Conservation (phyloP, 2,329 filamentous ascomycete species). For the Cercospora nicotianae region DNA sequence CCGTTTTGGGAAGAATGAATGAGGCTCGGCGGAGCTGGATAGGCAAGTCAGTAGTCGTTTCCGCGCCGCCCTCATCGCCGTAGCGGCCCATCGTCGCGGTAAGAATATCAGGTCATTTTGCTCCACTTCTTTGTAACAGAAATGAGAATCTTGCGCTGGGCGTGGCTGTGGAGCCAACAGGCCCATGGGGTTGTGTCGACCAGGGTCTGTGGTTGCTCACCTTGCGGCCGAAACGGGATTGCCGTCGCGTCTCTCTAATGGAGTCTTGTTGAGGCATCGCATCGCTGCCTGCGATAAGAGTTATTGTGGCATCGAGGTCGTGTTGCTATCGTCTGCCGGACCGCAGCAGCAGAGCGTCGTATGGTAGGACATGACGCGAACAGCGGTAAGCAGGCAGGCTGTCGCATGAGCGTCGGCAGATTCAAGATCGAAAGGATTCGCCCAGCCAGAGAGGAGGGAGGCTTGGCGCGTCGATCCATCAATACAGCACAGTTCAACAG, state of each 20-base stretch:
- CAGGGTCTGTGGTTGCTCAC: slow-evolving; percentile 12
- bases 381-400: not conserved
- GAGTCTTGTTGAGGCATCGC: slow-evolving; percentile 15
- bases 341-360: not conserved
- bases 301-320: not conserved
- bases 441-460: not conserved
- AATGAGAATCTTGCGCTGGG: not conserved
- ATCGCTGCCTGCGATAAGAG: slow-evolving; percentile 10
- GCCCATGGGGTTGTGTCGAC: slow-evolving; percentile 2
- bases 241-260: slow-evolving; percentile 15
- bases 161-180: not conserved
- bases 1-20: slow-evolving; percentile 81
- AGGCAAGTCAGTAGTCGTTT: slow-evolving; percentile 4
- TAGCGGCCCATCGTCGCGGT: slow-evolving; percentile 2
- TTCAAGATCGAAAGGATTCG: not conserved
- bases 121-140: not conserved
- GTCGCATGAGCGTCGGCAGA: slow-evolving; percentile 5
- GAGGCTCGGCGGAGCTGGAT: slow-evolving; percentile 70
- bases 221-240: slow-evolving; percentile 18
- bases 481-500: not conserved
- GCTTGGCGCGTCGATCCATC: not conserved
- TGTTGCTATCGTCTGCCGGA: not conserved
- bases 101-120: not conserved
- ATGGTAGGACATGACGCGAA: not conserved
- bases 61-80: not conserved